Base-by-base conservation (phyloP, 805 yeast species). In the Teunomyces gatunensis region DNA sequence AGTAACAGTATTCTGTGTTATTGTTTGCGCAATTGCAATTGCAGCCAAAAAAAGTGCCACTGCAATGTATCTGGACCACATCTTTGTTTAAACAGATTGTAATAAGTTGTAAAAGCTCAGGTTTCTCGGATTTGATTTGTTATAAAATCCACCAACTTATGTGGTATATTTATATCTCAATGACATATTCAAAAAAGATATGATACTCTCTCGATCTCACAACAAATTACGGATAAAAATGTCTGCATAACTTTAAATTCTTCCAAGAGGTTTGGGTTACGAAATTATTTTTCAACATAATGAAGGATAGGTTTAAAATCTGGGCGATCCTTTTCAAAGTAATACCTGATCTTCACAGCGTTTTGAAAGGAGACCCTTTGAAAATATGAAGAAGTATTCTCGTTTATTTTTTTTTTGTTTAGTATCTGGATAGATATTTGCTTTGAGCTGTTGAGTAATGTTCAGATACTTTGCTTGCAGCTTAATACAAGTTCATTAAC, bases 1-100 rank as follows among this genome's bases (percentile, higher is more conserved):
- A 10, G 32, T 40, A 13, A 63, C 50, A 5, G 53, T 61, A 27
- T 61, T 49, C 40, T 50, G 42, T n/a, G 51, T 37, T 6, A 52
- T 39, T 5, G 37, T 35, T 37, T 21, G 15, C 1, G 44, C 47
- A 7, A 36, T 20, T 3, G 47, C 39, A n/a, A 42, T 29, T 18
- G 44, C 23, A 6, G 39, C 33, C 39, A 48, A 32, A 13, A 39
- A 30, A n/a, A 40, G 35, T n/a, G 40, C 29, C 6, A 27, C 9
- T 5, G 42, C 36, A n/a, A 37, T 6, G 11, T 33, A 21, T 2
- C 10, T 29, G 18, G 25, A 36, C 45, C 34, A 44, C 50, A 47
- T 47, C 2, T 15, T 18, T 4, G 6, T 25, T 9, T 25, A 9
- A 25, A 7, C 11, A 25, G 27, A 25, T 9, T 9, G 11, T 25